Base-by-base conservation (phyloP, 2,329 filamentous ascomycete species). In the Fusarium hainanense region DNA sequence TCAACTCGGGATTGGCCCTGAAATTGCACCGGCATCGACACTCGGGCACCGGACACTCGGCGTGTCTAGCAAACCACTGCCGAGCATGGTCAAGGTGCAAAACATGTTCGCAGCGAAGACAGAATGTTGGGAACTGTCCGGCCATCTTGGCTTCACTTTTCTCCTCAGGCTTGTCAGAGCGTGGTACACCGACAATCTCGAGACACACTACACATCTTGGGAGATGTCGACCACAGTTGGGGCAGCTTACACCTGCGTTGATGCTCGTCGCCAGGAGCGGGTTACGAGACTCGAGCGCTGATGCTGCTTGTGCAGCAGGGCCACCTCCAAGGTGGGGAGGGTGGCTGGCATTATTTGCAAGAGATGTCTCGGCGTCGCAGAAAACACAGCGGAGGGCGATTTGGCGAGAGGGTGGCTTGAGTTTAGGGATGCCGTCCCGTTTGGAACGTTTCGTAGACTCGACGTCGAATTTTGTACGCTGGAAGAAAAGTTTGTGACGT, bases 371-470 rank as follows among this genome's bases (percentile, higher is more conserved):
- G 34, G 87, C 84, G 73, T 92, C 89, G 80, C 93, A 96, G 80
- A 93, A 92, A 49, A 91, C 86, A 79, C 93, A 96, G 48, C 92
- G 88, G 50, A 96, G 86, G 7, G 90, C 89, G 55, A 95, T 88
- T 79, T 93, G 92, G 32, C 90, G 84, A 4, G 88, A 88, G 1
- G 90, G 86, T 2, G 90, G 86, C 56, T 71, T 75, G 58, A 76
- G 74, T 42, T 63, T 73, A 20, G 74, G 74, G 9, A 78, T 68
- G 42, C 90, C 91, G 55, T 89, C 86, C 55, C 88, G 87, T 60
- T 90, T 88, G 70, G 90, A 91, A 70, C 87, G 87, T 68, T 89
- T 88, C 25, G 90, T 93, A 75, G 92, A 92, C 76, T 92, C 90
- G 64, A 92, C 91, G 71, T 93, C 90, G 79, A 94, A 95, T 74